Percentiles rank a stretch among this genome's conserved stretches.
These are phyloP conservation scores for Collybia mongolica DNA, from an alignment of 768 basidiomycete species.

Conservation along the genomic window DNA sequence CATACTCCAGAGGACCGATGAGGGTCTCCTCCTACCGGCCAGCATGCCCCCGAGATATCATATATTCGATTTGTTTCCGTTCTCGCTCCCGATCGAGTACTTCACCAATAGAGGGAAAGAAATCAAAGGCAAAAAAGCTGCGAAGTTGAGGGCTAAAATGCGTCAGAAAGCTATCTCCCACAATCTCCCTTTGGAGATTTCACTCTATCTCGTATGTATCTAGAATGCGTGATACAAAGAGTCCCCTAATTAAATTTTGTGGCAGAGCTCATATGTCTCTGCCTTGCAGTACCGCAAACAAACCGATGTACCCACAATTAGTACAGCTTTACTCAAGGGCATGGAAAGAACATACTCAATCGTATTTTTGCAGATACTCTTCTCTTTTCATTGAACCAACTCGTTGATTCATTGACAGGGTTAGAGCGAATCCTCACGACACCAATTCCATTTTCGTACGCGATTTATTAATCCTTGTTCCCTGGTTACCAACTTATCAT, in stretches of 20 bases:
- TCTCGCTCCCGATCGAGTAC: constrained; percentile 53
- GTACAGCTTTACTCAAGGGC: constrained; percentile 30
- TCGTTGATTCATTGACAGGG: constrained; percentile 66
- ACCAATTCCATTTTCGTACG: constrained; percentile 74
- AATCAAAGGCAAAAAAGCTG: constrained; percentile 63
- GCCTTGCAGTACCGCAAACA: constrained; percentile 55
- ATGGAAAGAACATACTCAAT: neutral
- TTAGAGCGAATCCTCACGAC: constrained; percentile 74
- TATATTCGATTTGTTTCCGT: constrained; percentile 67
- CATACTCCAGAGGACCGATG: constrained; percentile 38
- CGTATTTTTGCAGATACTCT: constrained; percentile 37
- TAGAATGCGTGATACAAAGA: neutral
- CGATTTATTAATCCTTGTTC: neutral
- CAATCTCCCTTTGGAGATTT: constrained; percentile 69
- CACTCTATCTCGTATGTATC: constrained; percentile 57
- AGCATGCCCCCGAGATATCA: constrained; percentile 58
- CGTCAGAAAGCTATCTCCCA: constrained; percentile 44
- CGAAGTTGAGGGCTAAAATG: constrained; percentile 50
- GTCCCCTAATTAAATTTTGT: neutral
- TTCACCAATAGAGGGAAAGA: constrained; percentile 47
- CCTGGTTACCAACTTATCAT: neutral
- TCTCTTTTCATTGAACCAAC: constrained; percentile 44
- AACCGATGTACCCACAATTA: constrained; percentile 58
- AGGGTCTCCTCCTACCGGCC: constrained; percentile 49
- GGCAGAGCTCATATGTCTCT: constrained; percentile 68